phyloP scores from a whole-genome alignment of 805 yeast species.

The Lipomyces lipofer region DNA sequence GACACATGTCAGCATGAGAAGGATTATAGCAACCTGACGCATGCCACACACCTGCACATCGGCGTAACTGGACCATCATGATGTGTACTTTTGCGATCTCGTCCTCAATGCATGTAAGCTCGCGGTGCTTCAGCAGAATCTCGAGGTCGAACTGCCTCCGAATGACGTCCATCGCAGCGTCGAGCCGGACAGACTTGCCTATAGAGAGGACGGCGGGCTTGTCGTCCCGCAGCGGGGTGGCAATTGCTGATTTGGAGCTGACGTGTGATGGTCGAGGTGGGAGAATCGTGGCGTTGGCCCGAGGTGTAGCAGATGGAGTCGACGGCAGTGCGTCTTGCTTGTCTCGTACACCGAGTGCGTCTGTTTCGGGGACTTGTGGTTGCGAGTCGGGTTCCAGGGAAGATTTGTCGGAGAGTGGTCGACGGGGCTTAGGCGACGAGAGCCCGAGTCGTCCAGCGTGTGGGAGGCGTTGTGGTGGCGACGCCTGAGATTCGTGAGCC shows the following conservation, averaged over 20 bases:
- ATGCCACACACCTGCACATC: conserved; percentile 24
- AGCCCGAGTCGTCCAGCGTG: background rate
- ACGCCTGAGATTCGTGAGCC: background rate
- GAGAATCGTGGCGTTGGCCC: background rate
- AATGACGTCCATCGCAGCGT: conserved; percentile 22
- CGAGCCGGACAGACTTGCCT: background rate
- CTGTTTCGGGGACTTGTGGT: background rate
- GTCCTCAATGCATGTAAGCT: conserved; percentile 39
- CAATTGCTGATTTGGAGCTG: background rate
- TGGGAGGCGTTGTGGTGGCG: conserved; percentile 1
- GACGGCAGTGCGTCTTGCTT: background rate
- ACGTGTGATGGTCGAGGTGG: background rate
- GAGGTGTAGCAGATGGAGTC: background rate
- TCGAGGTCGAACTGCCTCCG: conserved; percentile 41
- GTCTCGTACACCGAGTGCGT: background rate
- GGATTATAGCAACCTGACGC: background rate
- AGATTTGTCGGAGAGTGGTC: background rate
- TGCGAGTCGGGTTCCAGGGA: background rate
- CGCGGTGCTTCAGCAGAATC: conserved; percentile 42
- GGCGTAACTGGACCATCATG: conserved; percentile 40
- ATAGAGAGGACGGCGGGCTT: conserved; percentile 3
- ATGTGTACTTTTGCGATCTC: conserved; percentile 40
- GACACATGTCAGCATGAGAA: conserved; percentile 8
- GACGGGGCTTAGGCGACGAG: background rate
- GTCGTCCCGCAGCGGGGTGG: background rate